These are phyloP conservation scores for Candida sanyiensis DNA, from an alignment of 805 yeast species.

Conservation along the genomic window DNA sequence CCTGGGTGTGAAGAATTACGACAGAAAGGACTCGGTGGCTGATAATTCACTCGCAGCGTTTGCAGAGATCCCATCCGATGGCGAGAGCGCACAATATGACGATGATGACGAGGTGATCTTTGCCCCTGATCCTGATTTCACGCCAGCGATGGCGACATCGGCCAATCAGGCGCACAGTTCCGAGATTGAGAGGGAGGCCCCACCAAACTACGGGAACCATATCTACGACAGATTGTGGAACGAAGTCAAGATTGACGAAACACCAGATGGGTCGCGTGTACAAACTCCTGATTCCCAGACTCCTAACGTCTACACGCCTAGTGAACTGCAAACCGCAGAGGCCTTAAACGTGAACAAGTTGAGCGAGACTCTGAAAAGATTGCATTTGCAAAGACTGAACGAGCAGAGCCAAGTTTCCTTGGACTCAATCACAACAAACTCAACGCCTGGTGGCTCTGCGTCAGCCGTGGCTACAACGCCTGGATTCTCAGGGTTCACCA, in stretches of 20 bases:
- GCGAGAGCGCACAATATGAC: conserved; percentile 12
- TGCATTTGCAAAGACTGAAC: conserved; percentile 43
- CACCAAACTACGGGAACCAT: conserved; percentile 79
- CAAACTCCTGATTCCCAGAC: conserved; percentile 28
- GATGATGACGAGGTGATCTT: conserved; percentile 38
- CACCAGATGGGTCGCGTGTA: conserved; percentile 28
- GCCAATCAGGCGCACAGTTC: conserved; percentile 15
- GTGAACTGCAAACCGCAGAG: neutral
- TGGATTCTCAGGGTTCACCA: conserved; percentile 9
- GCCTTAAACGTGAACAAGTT: conserved; percentile 22
- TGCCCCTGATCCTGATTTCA: conserved; percentile 30
- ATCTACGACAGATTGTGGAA: conserved; percentile 77
- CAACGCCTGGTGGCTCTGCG: neutral
- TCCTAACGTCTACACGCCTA: conserved; percentile 22
- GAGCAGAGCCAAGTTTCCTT: conserved; percentile 30
- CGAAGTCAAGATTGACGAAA: conserved; percentile 38
- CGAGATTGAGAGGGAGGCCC: conserved; percentile 58
- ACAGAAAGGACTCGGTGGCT: conserved; percentile 20
- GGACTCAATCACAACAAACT: conserved; percentile 18
- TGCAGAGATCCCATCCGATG: conserved; percentile 26
- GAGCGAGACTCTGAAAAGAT: conserved; percentile 45
- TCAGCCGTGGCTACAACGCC: neutral
- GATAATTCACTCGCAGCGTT: conserved; percentile 20
- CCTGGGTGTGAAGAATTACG: conserved; percentile 42
- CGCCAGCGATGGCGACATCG: conserved; percentile 18